phyloP scores from a whole-genome alignment of 352 stramenopile species.

The Pythium insidiosum region DNA sequence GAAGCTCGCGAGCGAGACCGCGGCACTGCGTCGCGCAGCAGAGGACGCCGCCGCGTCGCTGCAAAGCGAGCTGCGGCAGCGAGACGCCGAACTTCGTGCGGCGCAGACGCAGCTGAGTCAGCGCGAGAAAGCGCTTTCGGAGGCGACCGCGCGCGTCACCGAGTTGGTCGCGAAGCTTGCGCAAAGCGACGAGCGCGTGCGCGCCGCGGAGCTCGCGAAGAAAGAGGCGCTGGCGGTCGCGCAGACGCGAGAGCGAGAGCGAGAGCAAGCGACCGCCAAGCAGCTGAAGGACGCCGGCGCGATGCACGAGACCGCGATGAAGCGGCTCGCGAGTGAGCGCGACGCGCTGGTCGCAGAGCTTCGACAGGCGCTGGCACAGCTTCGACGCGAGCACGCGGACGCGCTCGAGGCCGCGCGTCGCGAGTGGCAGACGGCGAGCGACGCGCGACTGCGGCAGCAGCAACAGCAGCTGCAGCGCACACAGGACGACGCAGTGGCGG shows the following conservation, averaged over 20 bases:
- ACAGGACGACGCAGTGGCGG: too few species aligned
- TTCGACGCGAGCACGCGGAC: constrained; percentile 2
- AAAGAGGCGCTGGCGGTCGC: constrained; percentile 22
- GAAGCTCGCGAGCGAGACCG: constrained; percentile 1
- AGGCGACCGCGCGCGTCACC: too few species aligned
- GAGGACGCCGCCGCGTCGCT: too few species aligned
- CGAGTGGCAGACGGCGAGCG: constrained; percentile 1
- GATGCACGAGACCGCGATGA: constrained; percentile 23
- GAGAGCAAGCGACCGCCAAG: constrained; percentile 27
- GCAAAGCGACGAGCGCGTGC: constrained; percentile 20
- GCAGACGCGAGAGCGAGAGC: constrained; percentile 30
- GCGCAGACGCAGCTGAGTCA: too few species aligned
- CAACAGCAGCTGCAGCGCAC: constrained; percentile 4
- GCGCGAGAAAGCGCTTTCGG: too few species aligned
- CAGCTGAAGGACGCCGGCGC: constrained; percentile 23
- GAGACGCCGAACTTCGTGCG: too few species aligned
- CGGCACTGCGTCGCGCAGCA: too few species aligned
- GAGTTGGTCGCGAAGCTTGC: constrained; percentile 6
- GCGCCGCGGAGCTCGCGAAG: constrained; percentile 14
- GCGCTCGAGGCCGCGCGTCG: not conserved
- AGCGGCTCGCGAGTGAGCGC: constrained; percentile 9
- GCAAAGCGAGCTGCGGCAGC: too few species aligned
- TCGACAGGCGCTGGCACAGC: constrained; percentile 4
- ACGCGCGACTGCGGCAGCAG: not conserved
- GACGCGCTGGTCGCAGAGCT: constrained; percentile 8